Evolutionary conservation across 1,139 yeast genomes (phyloP), one percentile per base, ranked within the genome.

Genomic region (Candida neerlandica): DNA sequence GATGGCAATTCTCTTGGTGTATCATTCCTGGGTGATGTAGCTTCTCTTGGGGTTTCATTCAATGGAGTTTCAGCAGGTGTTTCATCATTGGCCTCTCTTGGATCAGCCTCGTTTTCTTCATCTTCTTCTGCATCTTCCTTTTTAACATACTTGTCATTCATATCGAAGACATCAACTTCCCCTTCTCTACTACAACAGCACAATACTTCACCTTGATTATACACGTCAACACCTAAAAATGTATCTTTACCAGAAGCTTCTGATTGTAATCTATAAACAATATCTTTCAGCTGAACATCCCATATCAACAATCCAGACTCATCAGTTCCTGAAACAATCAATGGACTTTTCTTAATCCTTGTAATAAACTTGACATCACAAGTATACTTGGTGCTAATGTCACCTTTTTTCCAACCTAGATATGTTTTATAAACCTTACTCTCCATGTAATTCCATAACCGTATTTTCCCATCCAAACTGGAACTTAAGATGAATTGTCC

Each of bases 371-470:
- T 71, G 32, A 84, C 67, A 9, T 81, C 80, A 58, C 87, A 78
- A 29, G 68, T 69, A 58, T 62, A 80, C 50, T 74, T 76, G 44
- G 71, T 77, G 49, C 79, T 67, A n/a, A 79, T 61, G 1, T 75
- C 67, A 4, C 53, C 51, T 7, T 65, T 66, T 14, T 60, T 59
- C 1, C 57, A 45, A 27, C 84, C 80, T 47, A 66, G 69, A 61
- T 79, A 89, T 1, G 96, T 88, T 69, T 91, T 89, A 45, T 90
- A 83, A 11, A 91, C 91, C 51, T 77, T 77, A 57, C 89, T 89
- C 54, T 82, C 79, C 81, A 86, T 83, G 63, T 86, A 89, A 64
- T 89, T 94, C 96, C 96, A 89, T 43, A 89, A 64, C 55, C 95
- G 70, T 3, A 91, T 73, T 7, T 80, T 73, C 2, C 96, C 96